Evolutionary conservation across 148 eudicot species (phyloP).

Genomic region (Amaranthus cruentus): DNA sequence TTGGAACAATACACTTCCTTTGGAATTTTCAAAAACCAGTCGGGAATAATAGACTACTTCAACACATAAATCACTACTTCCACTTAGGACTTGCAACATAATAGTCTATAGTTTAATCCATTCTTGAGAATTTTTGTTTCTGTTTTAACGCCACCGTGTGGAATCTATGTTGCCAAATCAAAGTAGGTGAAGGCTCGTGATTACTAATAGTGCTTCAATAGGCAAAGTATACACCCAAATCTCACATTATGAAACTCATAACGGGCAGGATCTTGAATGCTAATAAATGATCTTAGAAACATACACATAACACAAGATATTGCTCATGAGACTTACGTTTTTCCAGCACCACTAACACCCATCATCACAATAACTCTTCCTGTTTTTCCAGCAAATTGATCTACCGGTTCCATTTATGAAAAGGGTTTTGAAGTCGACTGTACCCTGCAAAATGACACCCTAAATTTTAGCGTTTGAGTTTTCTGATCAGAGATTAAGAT

Average conservation of each 20-base stretch:
- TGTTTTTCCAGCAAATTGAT: conserved; percentile 17
- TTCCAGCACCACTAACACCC: conserved; percentile 96
- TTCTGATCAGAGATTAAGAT: neutral
- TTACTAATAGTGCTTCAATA: neutral
- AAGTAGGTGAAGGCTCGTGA: neutral
- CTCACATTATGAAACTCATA: neutral
- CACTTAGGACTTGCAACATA: neutral
- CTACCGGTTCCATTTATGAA: conserved; percentile 15
- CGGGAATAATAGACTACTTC: neutral
- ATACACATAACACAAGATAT: neutral
- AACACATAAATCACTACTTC: neutral
- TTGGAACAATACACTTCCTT: neutral
- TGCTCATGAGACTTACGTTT: conserved; percentile 59
- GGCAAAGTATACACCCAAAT: neutral
- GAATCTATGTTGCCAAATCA: neutral
- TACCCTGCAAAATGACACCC: conserved; percentile 17
- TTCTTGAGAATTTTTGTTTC: neutral
- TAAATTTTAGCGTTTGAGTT: neutral
- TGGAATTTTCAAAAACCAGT: neutral
- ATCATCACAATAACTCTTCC: conserved; percentile 61
- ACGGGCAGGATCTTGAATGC: neutral
- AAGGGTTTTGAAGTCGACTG: conserved; percentile 7
- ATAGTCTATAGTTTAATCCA: neutral
- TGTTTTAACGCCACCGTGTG: too few species aligned
- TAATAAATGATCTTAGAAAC: neutral